phyloP scores from a whole-genome alignment of 2,329 filamentous ascomycete genomes.

The Colletotrichum cereale region DNA sequence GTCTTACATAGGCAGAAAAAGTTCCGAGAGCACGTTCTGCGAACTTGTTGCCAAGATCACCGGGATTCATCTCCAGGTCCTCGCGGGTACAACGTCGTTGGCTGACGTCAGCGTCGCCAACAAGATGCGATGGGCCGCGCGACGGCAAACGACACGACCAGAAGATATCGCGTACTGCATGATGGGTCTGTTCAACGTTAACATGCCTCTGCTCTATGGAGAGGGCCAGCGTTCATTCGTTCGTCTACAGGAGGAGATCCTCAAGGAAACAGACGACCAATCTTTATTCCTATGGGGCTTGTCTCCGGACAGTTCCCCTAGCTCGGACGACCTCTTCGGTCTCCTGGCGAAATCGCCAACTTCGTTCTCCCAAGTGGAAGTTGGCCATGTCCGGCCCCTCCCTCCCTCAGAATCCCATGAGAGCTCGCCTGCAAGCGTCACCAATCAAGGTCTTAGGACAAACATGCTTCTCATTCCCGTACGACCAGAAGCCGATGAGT shows the following conservation, averaged over 20 bases:
- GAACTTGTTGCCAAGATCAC: constrained; percentile 6
- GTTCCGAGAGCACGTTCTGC: neutral
- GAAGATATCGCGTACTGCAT: constrained; percentile 47
- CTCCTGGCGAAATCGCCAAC: constrained; percentile 1
- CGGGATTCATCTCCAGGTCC: constrained; percentile 4
- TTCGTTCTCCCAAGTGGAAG: neutral
- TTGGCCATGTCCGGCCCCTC: constrained; percentile 11
- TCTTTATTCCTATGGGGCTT: constrained; percentile 28
- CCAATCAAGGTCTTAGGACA: constrained; percentile 20
- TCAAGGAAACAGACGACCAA: constrained; percentile 28
- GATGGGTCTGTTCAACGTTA: constrained; percentile 46
- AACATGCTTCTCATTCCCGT: constrained; percentile 12
- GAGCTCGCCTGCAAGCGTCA: constrained; percentile 9
- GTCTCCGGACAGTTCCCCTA: neutral
- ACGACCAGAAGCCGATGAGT: neutral
- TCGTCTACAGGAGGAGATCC: constrained; percentile 38
- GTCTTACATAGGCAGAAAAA: constrained; percentile 7
- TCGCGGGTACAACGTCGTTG: constrained; percentile 25
- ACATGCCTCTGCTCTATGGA: constrained; percentile 47
- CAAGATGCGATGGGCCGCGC: constrained; percentile 48
- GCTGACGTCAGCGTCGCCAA: constrained; percentile 42
- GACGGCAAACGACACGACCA: constrained; percentile 41
- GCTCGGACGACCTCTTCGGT: neutral
- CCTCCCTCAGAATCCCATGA: constrained; percentile 1
- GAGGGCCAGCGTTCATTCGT: constrained; percentile 45